Evolutionary conservation across 768 basidiomycete genomes (phyloP).

Genomic region (Trametopsis cervina): DNA sequence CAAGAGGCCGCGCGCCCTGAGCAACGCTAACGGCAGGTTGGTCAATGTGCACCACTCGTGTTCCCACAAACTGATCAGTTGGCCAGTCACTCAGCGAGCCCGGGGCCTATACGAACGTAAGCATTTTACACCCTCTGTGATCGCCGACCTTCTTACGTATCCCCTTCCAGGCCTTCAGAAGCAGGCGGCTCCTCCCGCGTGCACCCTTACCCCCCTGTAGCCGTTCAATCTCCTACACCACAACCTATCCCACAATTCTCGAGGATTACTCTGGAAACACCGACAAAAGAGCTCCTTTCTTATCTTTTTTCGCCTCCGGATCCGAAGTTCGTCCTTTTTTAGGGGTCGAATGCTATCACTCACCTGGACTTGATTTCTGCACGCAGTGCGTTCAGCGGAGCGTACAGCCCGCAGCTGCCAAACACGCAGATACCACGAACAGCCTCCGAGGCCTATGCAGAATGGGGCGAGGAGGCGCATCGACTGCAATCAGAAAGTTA

Average conservation of each 20-base stretch:
- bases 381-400: background rate
- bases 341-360: too few species aligned
- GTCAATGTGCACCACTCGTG: constrained; percentile 7
- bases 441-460: constrained; percentile 37
- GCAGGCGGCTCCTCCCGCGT: constrained; percentile 4
- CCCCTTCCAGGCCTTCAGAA: constrained; percentile 3
- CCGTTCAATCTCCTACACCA: constrained; percentile 5
- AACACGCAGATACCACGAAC: constrained; percentile 4
- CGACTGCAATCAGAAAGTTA: constrained; percentile 68
- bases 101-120: constrained; percentile 13
- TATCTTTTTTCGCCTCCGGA: constrained; percentile 77
- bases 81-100: constrained; percentile 1
- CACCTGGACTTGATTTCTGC: background rate
- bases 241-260: constrained; percentile 29
- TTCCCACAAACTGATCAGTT: background rate
- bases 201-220: constrained; percentile 16
- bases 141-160: background rate
- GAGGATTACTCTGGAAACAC: constrained; percentile 45
- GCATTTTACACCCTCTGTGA: background rate
- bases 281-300: constrained; percentile 58
- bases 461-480: constrained; percentile 71
- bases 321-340: constrained; percentile 24
- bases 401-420: constrained; percentile 3
- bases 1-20: constrained; percentile 62
- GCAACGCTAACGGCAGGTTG: constrained; percentile 22